phyloP scores from a whole-genome alignment of 805 yeast species.

The Saturnispora saitoi region DNA sequence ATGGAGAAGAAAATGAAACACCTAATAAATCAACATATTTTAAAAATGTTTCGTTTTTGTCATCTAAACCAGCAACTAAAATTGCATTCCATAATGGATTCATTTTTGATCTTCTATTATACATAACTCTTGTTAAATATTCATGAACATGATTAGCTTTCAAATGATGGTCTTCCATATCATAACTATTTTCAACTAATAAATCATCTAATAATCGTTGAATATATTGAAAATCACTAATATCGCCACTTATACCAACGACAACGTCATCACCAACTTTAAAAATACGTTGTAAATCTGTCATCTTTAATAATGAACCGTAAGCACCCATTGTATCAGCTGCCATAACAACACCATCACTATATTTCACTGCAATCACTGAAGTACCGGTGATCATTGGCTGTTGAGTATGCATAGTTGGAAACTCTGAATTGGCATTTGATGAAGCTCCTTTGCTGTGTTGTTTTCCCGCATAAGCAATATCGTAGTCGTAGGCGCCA shows the following conservation, averaged over 20 bases:
- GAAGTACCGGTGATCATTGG: slow-evolving; percentile 97
- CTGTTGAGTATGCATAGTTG: slow-evolving; percentile 80
- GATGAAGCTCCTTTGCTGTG: slow-evolving; percentile 1
- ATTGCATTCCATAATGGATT: slow-evolving; percentile 94
- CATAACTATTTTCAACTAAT: slow-evolving; percentile 72
- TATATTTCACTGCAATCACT: slow-evolving; percentile 82
- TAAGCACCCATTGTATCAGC: slow-evolving; percentile 92
- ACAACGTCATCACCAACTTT: slow-evolving; percentile 79
- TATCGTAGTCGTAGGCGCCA: slow-evolving; percentile 68
- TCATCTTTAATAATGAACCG: slow-evolving; percentile 86
- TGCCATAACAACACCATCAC: slow-evolving; percentile 86
- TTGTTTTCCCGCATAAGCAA: slow-evolving; percentile 47
- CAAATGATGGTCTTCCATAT: slow-evolving; percentile 53
- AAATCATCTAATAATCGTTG: slow-evolving; percentile 68
- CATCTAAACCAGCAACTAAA: slow-evolving; percentile 82
- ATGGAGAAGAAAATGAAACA: slow-evolving; percentile 78
- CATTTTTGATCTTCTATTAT: slow-evolving; percentile 84
- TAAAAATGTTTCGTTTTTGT: slow-evolving; percentile 61
- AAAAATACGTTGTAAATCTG: slow-evolving; percentile 74
- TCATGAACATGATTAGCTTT: slow-evolving; percentile 86
- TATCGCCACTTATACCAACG: slow-evolving; percentile 92
- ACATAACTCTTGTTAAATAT: slow-evolving; percentile 76
- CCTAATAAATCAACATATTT: slow-evolving; percentile 88
- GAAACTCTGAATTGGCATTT: slow-evolving; percentile 35
- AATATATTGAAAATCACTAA: slow-evolving; percentile 85